A percentile compares a stretch with the other conserved stretches of the same genome.
phyloP scores from a whole-genome alignment of 78 protist genomes.

The Neovahlkampfia damariscottae region DNA sequence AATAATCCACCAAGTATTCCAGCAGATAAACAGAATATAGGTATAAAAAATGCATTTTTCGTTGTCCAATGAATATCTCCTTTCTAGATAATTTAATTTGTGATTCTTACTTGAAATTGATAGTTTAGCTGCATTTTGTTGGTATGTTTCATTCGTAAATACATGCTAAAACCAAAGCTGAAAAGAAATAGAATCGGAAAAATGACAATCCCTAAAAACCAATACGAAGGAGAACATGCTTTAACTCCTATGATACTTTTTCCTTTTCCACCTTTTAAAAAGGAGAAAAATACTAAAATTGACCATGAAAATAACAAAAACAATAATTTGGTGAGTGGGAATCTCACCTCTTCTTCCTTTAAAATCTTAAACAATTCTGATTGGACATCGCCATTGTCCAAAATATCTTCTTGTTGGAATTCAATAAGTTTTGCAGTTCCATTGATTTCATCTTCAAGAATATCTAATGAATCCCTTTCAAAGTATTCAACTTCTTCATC shows the following conservation, averaged over 20 bases:
- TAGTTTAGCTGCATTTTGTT: neutral
- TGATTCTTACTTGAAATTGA: neutral
- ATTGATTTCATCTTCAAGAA: neutral
- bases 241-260: neutral
- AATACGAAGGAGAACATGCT: neutral
- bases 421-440: neutral
- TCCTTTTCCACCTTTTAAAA: neutral
- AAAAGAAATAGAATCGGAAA: neutral
- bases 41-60: neutral
- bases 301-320: neutral
- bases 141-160: neutral
- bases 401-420: neutral
- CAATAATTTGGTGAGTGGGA: neutral
- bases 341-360: neutral
- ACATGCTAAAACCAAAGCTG: neutral
- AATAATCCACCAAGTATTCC: neutral
- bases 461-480: neutral
- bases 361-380: neutral
- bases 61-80: neutral
- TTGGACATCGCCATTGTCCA: neutral
- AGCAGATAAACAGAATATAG: neutral
- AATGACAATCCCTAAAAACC: neutral
- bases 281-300: neutral
- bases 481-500: slow-evolving; percentile 4
- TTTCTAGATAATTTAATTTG: too few species aligned